Evolutionary conservation across 2,329 filamentous ascomycete genomes (phyloP).

Genomic region (Fusarium sp.): DNA sequence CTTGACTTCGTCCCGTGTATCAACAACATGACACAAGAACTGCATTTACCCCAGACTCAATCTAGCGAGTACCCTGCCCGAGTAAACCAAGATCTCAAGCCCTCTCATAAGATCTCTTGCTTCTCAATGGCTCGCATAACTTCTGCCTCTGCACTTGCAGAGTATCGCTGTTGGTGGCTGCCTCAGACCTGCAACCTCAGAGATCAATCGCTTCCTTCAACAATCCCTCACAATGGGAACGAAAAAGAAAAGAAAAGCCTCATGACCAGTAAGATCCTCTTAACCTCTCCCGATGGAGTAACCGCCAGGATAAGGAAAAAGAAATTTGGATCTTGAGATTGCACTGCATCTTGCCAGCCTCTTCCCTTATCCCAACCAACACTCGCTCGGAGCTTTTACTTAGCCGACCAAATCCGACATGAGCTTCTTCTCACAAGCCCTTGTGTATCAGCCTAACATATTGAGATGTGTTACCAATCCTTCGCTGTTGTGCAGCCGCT

Average conservation of each 20-base stretch:
- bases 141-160: conserved; percentile 5
- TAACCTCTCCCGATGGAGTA: background rate
- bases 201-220: conserved; percentile 30
- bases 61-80: conserved; percentile 1
- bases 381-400: conserved; percentile 20
- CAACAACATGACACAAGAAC: conserved; percentile 18
- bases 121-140: conserved; percentile 40
- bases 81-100: conserved; percentile 6
- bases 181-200: conserved; percentile 35
- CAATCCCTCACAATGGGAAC: background rate
- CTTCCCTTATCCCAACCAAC: conserved; percentile 3
- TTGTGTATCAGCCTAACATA: background rate
- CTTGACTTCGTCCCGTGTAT: conserved; percentile 18
- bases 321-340: conserved; percentile 31
- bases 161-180: conserved; percentile 28
- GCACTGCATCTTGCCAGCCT: conserved; percentile 24
- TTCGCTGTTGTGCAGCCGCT: conserved; percentile 11
- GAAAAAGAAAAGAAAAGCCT: background rate
- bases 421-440: conserved; percentile 1
- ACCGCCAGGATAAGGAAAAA: conserved; percentile 18
- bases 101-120: background rate
- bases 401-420: conserved; percentile 34
- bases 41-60: conserved; percentile 16
- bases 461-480: conserved; percentile 25
- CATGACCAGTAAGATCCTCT: background rate